Conservation (phyloP, 108 stramenopile genomes). For the Nitzschia sp. region DNA sequence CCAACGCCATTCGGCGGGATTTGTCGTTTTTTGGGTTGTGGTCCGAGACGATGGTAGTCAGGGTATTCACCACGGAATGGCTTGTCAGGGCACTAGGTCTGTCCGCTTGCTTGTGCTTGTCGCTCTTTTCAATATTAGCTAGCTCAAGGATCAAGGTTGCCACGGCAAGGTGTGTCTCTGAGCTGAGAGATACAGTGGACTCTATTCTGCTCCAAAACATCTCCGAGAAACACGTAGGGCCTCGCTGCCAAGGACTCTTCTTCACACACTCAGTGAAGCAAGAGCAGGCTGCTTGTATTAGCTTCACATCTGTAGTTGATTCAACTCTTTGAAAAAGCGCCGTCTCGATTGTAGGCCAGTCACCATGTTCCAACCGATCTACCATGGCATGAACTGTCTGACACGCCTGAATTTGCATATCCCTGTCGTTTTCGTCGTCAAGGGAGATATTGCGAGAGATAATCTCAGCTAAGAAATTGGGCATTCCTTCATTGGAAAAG, state of each 20-base stretch:
- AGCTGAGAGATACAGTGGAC: conserved; percentile 6
- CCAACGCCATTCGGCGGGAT: conserved; percentile 23
- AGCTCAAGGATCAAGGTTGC: conserved; percentile 16
- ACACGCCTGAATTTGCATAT: conserved; percentile 39
- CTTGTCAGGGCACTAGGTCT: conserved; percentile 17
- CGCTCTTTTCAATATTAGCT: conserved; percentile 16
- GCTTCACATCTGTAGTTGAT: conserved; percentile 23
- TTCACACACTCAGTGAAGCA: conserved; percentile 27
- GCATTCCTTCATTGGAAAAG: conserved; percentile 4
- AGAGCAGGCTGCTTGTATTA: conserved; percentile 20
- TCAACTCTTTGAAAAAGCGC: conserved; percentile 21
- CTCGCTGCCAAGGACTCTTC: conserved; percentile 20
- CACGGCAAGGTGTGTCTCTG: conserved; percentile 7
- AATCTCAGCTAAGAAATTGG: conserved; percentile 17
- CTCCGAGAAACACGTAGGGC: conserved; percentile 22
- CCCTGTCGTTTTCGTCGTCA: conserved; percentile 35
- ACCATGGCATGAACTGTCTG: conserved; percentile 19
- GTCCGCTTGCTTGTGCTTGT: neutral
- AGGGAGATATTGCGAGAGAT: conserved; percentile 15
- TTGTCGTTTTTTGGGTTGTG: neutral
- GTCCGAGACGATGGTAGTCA: conserved; percentile 22
- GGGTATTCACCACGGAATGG: conserved; percentile 20
- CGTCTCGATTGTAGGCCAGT: conserved; percentile 27
- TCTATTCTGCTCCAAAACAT: conserved; percentile 35
- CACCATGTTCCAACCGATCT: neutral